phyloP scores from a whole-genome alignment of 768 basidiomycete species.

The Kwoniella europaea region DNA sequence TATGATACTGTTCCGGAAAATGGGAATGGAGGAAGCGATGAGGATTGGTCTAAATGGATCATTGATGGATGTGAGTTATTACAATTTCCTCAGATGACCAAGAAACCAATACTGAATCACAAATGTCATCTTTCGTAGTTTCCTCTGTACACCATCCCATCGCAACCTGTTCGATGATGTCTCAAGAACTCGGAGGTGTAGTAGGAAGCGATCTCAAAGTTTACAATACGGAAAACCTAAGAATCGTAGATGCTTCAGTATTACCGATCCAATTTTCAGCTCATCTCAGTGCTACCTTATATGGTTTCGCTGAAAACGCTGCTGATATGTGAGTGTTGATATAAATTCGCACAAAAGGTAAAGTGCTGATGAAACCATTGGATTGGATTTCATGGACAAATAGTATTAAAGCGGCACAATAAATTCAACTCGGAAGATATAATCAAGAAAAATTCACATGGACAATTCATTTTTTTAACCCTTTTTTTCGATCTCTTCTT shows the following conservation, averaged over 20 bases:
- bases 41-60: constrained; percentile 26
- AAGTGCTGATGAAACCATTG: background rate
- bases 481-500: no score
- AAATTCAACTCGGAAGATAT: background rate
- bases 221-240: constrained; percentile 67
- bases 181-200: constrained; percentile 64
- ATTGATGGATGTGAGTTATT: constrained; percentile 20
- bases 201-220: constrained; percentile 66
- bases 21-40: constrained; percentile 18
- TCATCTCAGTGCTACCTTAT: constrained; percentile 60
- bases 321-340: constrained; percentile 55
- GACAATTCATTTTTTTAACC: no score
- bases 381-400: background rate
- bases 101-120: background rate
- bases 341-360: background rate
- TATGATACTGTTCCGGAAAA: constrained; percentile 24
- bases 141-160: constrained; percentile 63
- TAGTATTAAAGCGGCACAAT: constrained; percentile 29
- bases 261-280: constrained; percentile 66
- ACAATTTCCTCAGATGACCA: background rate
- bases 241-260: constrained; percentile 64
- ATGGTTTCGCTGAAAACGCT: constrained; percentile 64
- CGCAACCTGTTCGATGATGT: constrained; percentile 67
- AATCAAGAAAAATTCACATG: no score
- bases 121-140: constrained; percentile 45